Percentiles rank a stretch among this genome's conserved stretches.
Evolutionary conservation across 164 flowering plant genomes (phyloP).

Genomic region (Vitis amurensis): DNA sequence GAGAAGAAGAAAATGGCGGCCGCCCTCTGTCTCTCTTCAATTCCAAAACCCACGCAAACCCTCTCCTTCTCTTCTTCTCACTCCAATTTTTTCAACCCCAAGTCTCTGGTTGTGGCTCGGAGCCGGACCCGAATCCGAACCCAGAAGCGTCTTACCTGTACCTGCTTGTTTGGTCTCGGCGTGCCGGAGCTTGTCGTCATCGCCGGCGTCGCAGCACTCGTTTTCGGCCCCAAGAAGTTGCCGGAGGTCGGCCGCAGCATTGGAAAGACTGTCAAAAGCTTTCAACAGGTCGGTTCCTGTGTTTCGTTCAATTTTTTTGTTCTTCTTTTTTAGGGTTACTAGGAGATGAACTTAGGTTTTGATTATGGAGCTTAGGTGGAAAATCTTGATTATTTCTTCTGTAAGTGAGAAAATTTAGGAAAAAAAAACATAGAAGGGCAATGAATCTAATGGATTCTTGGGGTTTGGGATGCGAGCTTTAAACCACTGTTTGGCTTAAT

Average conservation of each 20-base stretch:
- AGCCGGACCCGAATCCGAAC: conserved; percentile 24
- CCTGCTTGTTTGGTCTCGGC: conserved; percentile 83
- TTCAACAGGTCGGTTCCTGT: conserved; percentile 67
- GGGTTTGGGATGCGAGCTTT: no score
- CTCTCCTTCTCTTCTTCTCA: conserved; percentile 39
- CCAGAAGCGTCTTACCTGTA: conserved; percentile 50
- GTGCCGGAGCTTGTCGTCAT: conserved; percentile 92
- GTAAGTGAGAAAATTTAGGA: no score
- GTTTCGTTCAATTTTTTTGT: not conserved
- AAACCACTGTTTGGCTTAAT: no score
- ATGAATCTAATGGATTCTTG: no score
- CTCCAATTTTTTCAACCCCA: conserved; percentile 24
- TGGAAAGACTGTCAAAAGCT: conserved; percentile 93
- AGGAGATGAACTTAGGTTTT: conserved; percentile 1
- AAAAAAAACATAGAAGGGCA: no score
- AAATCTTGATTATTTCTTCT: no score
- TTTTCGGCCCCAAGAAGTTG: conserved; percentile 91
- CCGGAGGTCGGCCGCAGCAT: conserved; percentile 85
- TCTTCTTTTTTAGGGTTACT: not conserved
- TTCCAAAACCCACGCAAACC: conserved; percentile 24
- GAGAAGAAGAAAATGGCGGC: conserved; percentile 24
- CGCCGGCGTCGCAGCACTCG: conserved; percentile 84
- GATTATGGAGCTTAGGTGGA: not conserved
- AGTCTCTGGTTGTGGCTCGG: conserved; percentile 13
- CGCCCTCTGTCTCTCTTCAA: conserved; percentile 21